Evolutionary conservation across 441 rosid species (phyloP).

Genomic region (Erodium moschatum): DNA sequence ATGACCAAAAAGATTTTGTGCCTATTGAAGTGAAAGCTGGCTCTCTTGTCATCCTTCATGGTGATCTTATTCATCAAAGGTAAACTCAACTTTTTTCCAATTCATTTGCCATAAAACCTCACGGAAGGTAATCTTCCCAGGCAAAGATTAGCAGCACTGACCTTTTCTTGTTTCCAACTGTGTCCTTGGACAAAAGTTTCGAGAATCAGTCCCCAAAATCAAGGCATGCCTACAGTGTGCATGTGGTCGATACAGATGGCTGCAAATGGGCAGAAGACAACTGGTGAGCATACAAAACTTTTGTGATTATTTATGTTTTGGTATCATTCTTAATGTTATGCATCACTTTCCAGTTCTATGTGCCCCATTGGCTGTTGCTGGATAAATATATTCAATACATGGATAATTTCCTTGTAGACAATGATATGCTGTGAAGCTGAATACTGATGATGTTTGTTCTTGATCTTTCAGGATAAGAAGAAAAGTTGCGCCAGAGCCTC

Average conservation of each 20-base stretch:
- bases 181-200: slow-evolving; percentile 40
- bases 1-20: slow-evolving; percentile 69
- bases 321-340: neutral
- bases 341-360: neutral
- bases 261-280: slow-evolving; percentile 85
- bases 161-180: slow-evolving; percentile 7
- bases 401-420: too few species aligned
- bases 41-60: slow-evolving; percentile 76
- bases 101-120: slow-evolving; percentile 2
- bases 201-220: slow-evolving; percentile 78
- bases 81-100: slow-evolving; percentile 18
- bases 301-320: neutral
- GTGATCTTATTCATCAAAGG: slow-evolving; percentile 92
- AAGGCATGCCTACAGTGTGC: slow-evolving; percentile 93
- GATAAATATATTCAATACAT: neutral
- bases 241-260: slow-evolving; percentile 82
- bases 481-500: slow-evolving; percentile 67
- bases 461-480: slow-evolving; percentile 59
- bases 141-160: slow-evolving; percentile 8
- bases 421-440: too few species aligned
- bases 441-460: slow-evolving; percentile 4
- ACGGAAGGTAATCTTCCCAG: neutral
- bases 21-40: slow-evolving; percentile 88
- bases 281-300: slow-evolving; percentile 39
- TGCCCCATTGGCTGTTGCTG: neutral